phyloP scores from a whole-genome alignment of 352 stramenopile species.

The Globisporangium echinulatum region DNA sequence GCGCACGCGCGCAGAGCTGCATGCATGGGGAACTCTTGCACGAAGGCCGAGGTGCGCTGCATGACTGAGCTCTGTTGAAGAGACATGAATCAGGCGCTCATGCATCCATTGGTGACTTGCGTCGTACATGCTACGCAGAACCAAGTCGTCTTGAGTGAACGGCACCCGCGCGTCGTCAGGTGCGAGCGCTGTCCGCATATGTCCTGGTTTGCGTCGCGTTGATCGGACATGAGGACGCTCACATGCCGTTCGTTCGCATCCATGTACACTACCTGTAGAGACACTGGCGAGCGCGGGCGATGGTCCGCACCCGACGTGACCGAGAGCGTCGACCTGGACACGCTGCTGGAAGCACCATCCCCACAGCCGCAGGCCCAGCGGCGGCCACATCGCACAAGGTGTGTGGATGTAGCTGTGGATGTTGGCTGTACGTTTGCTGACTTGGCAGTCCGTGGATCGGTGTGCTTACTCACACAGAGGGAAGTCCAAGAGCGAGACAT shows the following conservation, averaged over 20 bases:
- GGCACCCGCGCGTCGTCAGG: slow-evolving; percentile 33
- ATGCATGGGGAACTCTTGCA: slow-evolving; percentile 59
- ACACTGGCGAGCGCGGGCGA: slow-evolving; percentile 33
- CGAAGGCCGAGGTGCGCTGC: slow-evolving; percentile 40
- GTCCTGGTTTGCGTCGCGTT: too few species aligned
- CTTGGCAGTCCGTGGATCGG: neutral
- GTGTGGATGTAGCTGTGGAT: neutral
- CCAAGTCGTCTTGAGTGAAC: slow-evolving; percentile 61
- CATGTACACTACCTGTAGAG: neutral
- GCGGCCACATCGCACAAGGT: slow-evolving; percentile 52
- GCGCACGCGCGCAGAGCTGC: slow-evolving; percentile 1
- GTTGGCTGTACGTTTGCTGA: neutral
- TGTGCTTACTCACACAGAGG: slow-evolving; percentile 2
- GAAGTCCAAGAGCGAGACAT: slow-evolving; percentile 33
- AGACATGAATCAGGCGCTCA: too few species aligned
- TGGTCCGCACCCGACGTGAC: slow-evolving; percentile 62
- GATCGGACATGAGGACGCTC: neutral
- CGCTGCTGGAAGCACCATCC: slow-evolving; percentile 65
- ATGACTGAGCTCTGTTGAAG: too few species aligned
- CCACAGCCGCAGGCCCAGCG: slow-evolving; percentile 18
- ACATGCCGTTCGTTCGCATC: neutral
- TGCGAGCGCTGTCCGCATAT: slow-evolving; percentile 4
- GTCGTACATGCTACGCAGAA: slow-evolving; percentile 20
- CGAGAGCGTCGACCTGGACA: slow-evolving; percentile 76
- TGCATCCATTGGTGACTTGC: neutral